Evolutionary conservation across 805 yeast species (phyloP).

Genomic region (Saccharomycopsis malanga): DNA sequence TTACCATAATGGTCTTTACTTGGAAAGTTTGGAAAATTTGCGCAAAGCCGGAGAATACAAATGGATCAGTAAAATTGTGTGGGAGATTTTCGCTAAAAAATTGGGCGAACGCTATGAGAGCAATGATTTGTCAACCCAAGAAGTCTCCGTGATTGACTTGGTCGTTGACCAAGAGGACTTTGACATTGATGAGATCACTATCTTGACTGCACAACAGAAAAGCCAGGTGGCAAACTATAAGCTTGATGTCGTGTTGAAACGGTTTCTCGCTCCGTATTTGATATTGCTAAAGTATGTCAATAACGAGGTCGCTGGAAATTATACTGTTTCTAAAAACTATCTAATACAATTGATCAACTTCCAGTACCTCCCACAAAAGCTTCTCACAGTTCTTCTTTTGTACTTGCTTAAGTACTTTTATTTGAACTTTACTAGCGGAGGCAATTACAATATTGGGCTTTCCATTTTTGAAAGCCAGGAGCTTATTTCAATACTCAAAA

Average conservation of each 20-base stretch:
- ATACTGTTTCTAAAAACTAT: slow-evolving; percentile 27
- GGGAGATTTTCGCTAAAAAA: slow-evolving; percentile 60
- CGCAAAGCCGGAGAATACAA: slow-evolving; percentile 55
- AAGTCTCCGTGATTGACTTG: slow-evolving; percentile 10
- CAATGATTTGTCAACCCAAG: slow-evolving; percentile 22
- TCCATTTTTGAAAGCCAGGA: slow-evolving; percentile 19
- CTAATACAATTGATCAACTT: slow-evolving; percentile 39
- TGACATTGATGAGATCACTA: slow-evolving; percentile 2
- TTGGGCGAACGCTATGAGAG: slow-evolving; percentile 28
- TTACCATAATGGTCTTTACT: slow-evolving; percentile 46
- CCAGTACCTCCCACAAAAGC: slow-evolving; percentile 33
- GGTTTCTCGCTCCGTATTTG: slow-evolving; percentile 66
- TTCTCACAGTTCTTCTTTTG: slow-evolving; percentile 8
- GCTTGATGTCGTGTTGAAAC: slow-evolving; percentile 53
- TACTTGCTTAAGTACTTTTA: slow-evolving; percentile 19
- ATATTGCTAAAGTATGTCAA: slow-evolving; percentile 46
- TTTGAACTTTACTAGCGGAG: slow-evolving; percentile 12
- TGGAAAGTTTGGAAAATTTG: slow-evolving; percentile 59
- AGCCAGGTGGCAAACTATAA: slow-evolving; percentile 17
- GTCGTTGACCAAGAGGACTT: slow-evolving; percentile 7
- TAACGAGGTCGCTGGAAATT: slow-evolving; percentile 27
- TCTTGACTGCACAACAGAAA: slow-evolving; percentile 8
- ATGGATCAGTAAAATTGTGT: slow-evolving; percentile 40
- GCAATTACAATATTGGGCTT: slow-evolving; percentile 5
- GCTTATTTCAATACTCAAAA: slow-evolving; percentile 13